phyloP scores from a whole-genome alignment of 192 early-diverging fungal species.

The Umbelopsis sp. region DNA sequence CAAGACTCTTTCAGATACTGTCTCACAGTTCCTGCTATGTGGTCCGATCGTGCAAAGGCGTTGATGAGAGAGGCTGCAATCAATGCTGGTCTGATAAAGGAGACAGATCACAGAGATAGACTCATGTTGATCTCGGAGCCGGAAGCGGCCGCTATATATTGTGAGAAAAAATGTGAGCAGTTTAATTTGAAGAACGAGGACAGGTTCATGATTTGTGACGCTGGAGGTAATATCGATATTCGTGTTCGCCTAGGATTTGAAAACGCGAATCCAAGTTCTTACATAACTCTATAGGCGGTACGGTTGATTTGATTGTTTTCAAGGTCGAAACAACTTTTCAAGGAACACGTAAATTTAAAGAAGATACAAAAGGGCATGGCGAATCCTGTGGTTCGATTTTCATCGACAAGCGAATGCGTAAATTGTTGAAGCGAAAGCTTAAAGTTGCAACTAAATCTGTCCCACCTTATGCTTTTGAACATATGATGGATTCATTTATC shows the following conservation, averaged over 20 bases:
- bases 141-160: slow-evolving; percentile 58
- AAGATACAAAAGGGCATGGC: slow-evolving; percentile 52
- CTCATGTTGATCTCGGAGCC: slow-evolving; percentile 54
- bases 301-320: slow-evolving; percentile 56
- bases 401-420: slow-evolving; percentile 51
- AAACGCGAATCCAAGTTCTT: neutral
- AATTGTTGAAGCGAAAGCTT: slow-evolving; percentile 39
- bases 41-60: slow-evolving; percentile 53
- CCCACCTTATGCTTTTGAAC: slow-evolving; percentile 28
- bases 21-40: slow-evolving; percentile 52
- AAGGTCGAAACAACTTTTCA: slow-evolving; percentile 36
- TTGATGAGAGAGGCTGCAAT: slow-evolving; percentile 55
- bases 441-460: slow-evolving; percentile 25
- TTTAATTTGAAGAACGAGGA: slow-evolving; percentile 53
- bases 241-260: neutral
- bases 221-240: slow-evolving; percentile 40
- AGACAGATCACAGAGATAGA: slow-evolving; percentile 43
- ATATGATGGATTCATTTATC: slow-evolving; percentile 42
- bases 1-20: slow-evolving; percentile 33
- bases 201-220: slow-evolving; percentile 59
- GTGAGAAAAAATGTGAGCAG: slow-evolving; percentile 54
- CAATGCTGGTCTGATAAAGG: slow-evolving; percentile 48
- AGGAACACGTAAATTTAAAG: slow-evolving; percentile 40
- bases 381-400: slow-evolving; percentile 58
- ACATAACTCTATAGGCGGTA: slow-evolving; percentile 41